Evolutionary conservation across 2,329 filamentous ascomycete genomes (phyloP).

Genomic region (Ophiocordyceps unilateralis): DNA sequence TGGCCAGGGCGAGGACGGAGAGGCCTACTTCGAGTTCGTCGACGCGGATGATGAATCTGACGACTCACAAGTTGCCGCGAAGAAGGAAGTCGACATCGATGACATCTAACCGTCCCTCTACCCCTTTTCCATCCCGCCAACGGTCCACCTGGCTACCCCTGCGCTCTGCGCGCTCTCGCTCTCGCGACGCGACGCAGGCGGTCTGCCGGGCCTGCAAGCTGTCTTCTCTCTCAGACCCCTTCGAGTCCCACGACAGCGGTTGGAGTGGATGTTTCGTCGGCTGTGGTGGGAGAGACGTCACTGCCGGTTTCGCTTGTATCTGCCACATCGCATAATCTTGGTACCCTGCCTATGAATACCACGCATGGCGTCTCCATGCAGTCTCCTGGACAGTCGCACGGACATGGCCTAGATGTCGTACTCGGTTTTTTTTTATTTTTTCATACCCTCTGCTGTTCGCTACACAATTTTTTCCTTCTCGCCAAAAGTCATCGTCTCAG

Average conservation of each 20-base stretch:
- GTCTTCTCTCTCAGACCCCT: conserved; percentile 47
- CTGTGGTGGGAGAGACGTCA: conserved; percentile 48
- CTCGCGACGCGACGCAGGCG: background rate
- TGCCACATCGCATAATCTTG: conserved; percentile 6
- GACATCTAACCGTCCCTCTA: conserved; percentile 51
- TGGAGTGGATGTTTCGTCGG: conserved; percentile 18
- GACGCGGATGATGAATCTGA: conserved; percentile 61
- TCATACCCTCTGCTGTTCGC: background rate
- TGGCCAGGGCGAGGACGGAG: conserved; percentile 80
- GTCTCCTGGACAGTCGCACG: conserved; percentile 3
- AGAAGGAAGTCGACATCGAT: conserved; percentile 83
- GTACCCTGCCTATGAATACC: conserved; percentile 9
- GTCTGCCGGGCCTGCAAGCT: conserved; percentile 23
- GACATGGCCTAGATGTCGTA: background rate
- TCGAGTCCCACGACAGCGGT: conserved; percentile 29
- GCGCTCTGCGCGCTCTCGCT: background rate
- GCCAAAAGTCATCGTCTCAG: no score
- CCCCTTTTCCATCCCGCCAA: background rate
- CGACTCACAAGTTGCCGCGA: conserved; percentile 36
- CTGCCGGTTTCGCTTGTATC: conserved; percentile 17
- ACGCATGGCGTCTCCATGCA: conserved; percentile 4
- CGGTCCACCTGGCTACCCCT: background rate
- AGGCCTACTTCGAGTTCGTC: conserved; percentile 97
- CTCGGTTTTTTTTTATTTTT: background rate
- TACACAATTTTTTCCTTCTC: background rate